Evolutionary conservation across 306 rosid genomes (phyloP).

Genomic region (Glycine latifolia): DNA sequence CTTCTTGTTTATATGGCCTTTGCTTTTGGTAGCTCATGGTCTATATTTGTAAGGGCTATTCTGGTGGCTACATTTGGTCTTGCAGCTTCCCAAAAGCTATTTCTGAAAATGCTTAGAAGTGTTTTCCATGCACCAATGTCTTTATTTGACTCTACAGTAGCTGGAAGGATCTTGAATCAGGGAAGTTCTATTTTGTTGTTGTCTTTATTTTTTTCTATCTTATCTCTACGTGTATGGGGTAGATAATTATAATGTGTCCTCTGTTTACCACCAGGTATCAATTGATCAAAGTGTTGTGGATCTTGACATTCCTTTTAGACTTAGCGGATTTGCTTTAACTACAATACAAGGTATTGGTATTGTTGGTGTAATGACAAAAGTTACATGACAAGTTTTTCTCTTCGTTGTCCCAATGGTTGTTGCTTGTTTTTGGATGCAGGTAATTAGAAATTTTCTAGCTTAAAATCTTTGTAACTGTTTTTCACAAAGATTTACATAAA

Average conservation of each 20-base stretch:
- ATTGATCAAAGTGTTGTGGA: conserved; percentile 99
- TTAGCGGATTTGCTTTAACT: conserved; percentile 96
- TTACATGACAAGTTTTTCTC: conserved; percentile 97
- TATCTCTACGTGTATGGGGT: conserved; percentile 25
- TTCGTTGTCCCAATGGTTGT: conserved; percentile 94
- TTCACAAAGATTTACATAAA: not conserved
- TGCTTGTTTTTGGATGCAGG: conserved; percentile 99
- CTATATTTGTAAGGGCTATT: conserved; percentile 89
- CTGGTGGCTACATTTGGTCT: conserved; percentile 97
- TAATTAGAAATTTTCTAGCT: conserved; percentile 49
- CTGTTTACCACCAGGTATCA: conserved; percentile 74
- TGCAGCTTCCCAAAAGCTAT: conserved; percentile 93
- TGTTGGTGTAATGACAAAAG: conserved; percentile 93
- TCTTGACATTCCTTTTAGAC: conserved; percentile 99
- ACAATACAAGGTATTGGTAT: conserved; percentile 96
- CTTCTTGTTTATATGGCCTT: conserved; percentile 93
- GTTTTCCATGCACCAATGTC: conserved; percentile 97
- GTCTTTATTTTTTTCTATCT: not conserved
- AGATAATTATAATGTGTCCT: conserved; percentile 39
- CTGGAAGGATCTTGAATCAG: conserved; percentile 97
- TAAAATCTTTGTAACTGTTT: conserved; percentile 35
- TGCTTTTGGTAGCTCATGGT: conserved; percentile 98
- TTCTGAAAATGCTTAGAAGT: conserved; percentile 90
- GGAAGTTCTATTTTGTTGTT: conserved; percentile 54
- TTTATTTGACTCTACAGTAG: conserved; percentile 97